A percentile compares a stretch with the other conserved stretches of the same genome.
Conservation (phyloP, 768 basidiomycete genomes). For the Boletus eberwhitei region DNA sequence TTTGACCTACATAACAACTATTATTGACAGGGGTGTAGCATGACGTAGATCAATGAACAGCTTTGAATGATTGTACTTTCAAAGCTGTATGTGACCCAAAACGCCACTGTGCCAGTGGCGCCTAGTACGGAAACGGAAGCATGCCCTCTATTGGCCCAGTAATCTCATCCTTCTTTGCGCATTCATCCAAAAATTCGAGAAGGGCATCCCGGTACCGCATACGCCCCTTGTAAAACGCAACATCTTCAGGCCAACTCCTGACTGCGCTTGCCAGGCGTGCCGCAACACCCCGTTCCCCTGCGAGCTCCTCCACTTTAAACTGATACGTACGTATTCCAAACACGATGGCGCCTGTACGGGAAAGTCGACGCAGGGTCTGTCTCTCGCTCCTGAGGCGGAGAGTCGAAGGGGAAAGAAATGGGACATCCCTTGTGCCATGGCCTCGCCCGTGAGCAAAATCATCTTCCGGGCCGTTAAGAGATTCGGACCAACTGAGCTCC, state of each 20-base stretch:
- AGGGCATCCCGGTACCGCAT: constrained; percentile 22
- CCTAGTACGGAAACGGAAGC: constrained; percentile 21
- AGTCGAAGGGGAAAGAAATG: constrained; percentile 35
- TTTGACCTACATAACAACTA: background rate
- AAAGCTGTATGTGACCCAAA: background rate
- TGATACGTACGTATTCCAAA: constrained; percentile 74
- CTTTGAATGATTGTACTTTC: background rate
- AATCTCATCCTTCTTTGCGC: constrained; percentile 20
- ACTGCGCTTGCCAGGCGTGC: constrained; percentile 64
- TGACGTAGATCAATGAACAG: background rate
- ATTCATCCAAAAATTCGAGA: constrained; percentile 23
- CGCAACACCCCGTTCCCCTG: constrained; percentile 55
- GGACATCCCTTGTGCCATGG: constrained; percentile 7
- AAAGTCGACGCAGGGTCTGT: constrained; percentile 67
- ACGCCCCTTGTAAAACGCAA: constrained; percentile 35
- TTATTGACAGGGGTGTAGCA: background rate
- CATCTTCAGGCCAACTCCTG: constrained; percentile 65
- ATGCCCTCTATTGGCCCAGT: constrained; percentile 12
- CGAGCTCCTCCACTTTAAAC: constrained; percentile 51
- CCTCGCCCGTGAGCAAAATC: constrained; percentile 28
- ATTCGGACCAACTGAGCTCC: constrained; percentile 62
- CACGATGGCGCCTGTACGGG: constrained; percentile 59
- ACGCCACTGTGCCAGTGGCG: background rate
- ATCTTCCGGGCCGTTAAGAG: constrained; percentile 56
- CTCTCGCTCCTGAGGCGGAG: constrained; percentile 62